Evolutionary conservation across 1,284 basidiomycete genomes (phyloP), one percentile per base, ranked within the genome.

Genomic region (Fomitopsis betulina): DNA sequence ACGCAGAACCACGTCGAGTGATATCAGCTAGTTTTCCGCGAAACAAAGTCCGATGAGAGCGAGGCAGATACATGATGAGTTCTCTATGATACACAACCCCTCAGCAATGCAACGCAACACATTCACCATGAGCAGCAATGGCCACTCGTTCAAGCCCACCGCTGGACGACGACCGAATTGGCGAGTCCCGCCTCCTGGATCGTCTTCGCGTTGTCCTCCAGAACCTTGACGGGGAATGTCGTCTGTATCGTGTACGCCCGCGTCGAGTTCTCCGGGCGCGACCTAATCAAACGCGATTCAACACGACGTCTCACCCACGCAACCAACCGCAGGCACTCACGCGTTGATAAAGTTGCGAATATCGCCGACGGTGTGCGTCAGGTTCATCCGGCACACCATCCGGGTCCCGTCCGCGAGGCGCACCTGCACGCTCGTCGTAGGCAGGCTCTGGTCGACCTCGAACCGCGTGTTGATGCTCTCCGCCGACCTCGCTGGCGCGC

Each of bases 401-500:
- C 90, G 82, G n/a, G 92, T 91, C 12, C 97, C 97, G 73, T 98
- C 95, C 10, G 89, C 91, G 50, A 98, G 72, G 51, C 96, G 80
- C 57, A 98, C 81, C 76, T 98, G 96, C n/a, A 99, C 80, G 68
- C 85, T 93, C 35, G 96, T 98, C 55, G 87, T 90, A 1, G 96
- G 96, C 70, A 84, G 79, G 19, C 76, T 80, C 65, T 84, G 80
- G 69, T 98, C 94, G 5, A 98, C 90, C 70, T 91, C 85, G 70
- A 97, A 96, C 59, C 78, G 75, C 25, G 85, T 80, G 40, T 69
- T 75, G 25, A 84, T 70, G 56, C 70, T 78, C 43, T 77, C 72
- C 53, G 74, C 73, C 12, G 49, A 35, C 8, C 30, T 32, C 49
- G 32, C 49, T n/a, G 17, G 7, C n/a, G 30, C 49, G 35, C 77